Evolutionary conservation across 768 basidiomycete genomes (phyloP).

Genomic region (Crucibulum laeve): DNA sequence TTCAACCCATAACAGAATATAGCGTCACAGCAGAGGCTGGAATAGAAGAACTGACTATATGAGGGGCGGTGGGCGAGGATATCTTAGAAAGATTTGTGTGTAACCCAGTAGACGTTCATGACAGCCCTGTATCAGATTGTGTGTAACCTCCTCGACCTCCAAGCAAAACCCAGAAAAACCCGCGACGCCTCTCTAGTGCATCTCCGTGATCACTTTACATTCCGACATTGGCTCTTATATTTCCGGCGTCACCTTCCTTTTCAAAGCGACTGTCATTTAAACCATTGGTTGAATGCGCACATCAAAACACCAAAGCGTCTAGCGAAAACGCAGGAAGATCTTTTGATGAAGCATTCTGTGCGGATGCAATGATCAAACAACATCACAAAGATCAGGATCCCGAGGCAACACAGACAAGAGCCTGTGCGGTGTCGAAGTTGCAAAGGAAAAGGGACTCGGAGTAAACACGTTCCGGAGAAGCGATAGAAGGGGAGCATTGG

Average conservation of each 20-base stretch:
- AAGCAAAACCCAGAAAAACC: slow-evolving; percentile 19
- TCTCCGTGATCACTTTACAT: slow-evolving; percentile 9
- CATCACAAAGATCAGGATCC: slow-evolving; percentile 35
- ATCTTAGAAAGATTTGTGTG: slow-evolving; percentile 16
- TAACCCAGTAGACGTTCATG: slow-evolving; percentile 9
- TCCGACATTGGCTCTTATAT: slow-evolving; percentile 29
- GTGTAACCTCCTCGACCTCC: slow-evolving; percentile 36
- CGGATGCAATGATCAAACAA: slow-evolving; percentile 14
- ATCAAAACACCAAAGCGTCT: slow-evolving; percentile 12
- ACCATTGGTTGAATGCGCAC: slow-evolving; percentile 12
- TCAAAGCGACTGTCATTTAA: slow-evolving; percentile 11
- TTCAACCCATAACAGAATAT: background rate
- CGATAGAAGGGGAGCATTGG: slow-evolving; percentile 27
- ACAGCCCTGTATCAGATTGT: slow-evolving; percentile 18
- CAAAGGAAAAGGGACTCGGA: slow-evolving; percentile 16
- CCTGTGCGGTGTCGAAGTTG: slow-evolving; percentile 32
- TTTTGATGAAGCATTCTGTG: slow-evolving; percentile 20
- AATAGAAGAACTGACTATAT: slow-evolving; percentile 11
- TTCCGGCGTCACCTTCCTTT: slow-evolving; percentile 50
- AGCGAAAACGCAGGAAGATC: slow-evolving; percentile 17
- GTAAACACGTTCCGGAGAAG: slow-evolving; percentile 49
- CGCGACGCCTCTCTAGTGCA: slow-evolving; percentile 52
- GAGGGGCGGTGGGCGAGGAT: slow-evolving; percentile 27
- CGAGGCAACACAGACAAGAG: slow-evolving; percentile 47
- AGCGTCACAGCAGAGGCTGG: slow-evolving; percentile 2